These are phyloP conservation scores for Boechera stricta DNA, from an alignment of 345 rosid genomes.

Conservation along the genomic window DNA sequence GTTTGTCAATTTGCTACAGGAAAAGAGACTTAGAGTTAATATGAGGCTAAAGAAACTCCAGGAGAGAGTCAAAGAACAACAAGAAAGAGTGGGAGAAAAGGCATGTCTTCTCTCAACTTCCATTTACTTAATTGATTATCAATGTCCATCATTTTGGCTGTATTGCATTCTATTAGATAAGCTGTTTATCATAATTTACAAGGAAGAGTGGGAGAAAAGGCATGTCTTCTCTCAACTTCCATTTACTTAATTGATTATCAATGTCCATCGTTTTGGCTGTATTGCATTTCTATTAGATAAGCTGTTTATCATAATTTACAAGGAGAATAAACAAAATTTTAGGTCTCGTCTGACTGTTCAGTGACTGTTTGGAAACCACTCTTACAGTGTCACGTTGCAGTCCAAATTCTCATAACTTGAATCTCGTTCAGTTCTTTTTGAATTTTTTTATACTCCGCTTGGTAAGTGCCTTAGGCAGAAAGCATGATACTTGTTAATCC, in stretches of 20 bases:
- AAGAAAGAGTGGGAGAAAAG: conserved; percentile 90
- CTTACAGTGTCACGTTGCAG: conserved; percentile 16
- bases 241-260: conserved; percentile 21
- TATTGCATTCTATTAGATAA: conserved; percentile 15
- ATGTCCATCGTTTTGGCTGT: background rate
- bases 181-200: background rate
- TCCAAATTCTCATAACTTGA: conserved; percentile 11
- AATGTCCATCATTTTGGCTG: background rate
- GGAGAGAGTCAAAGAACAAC: conserved; percentile 92
- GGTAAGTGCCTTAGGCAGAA: conserved; percentile 18
- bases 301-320: background rate
- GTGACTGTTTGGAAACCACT: background rate
- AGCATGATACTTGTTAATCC: conserved; percentile 15
- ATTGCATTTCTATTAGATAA: conserved; percentile 13
- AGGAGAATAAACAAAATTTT: conserved; percentile 3
- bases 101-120: conserved; percentile 46
- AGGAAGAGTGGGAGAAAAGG: conserved; percentile 52
- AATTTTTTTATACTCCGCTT: conserved; percentile 7
- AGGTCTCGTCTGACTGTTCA: background rate
- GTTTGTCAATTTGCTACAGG: conserved; percentile 54
- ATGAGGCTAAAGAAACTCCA: conserved; percentile 89
- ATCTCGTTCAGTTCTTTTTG: conserved; percentile 5
- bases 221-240: conserved; percentile 40
- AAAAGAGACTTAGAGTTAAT: conserved; percentile 90
- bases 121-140: conserved; percentile 18